Evolutionary conservation across 1,139 yeast species (phyloP).

Genomic region (Pichia norvegensis): DNA sequence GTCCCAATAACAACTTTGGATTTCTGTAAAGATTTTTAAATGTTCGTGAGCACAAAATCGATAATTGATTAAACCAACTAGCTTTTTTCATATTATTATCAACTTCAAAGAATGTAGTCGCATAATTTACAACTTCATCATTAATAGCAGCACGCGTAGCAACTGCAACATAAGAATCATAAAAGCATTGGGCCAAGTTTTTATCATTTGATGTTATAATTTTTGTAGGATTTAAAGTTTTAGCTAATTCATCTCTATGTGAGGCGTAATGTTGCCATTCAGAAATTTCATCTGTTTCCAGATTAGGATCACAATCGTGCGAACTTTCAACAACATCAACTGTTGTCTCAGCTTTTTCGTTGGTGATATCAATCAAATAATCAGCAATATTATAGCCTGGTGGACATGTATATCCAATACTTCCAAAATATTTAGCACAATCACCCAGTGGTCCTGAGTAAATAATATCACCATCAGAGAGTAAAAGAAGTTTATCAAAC

Average conservation of each 20-base stretch:
- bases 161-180: slow-evolving; percentile 24
- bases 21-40: slow-evolving; percentile 89
- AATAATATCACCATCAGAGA: slow-evolving; percentile 79
- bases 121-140: slow-evolving; percentile 13
- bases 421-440: slow-evolving; percentile 65
- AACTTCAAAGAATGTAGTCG: slow-evolving; percentile 28
- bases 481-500: slow-evolving; percentile 71
- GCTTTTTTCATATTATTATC: slow-evolving; percentile 42
- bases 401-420: slow-evolving; percentile 78
- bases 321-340: slow-evolving; percentile 24
- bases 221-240: slow-evolving; percentile 16
- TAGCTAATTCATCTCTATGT: slow-evolving; percentile 65
- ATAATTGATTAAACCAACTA: slow-evolving; percentile 51
- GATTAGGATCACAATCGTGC: slow-evolving; percentile 34
- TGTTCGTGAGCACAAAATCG: slow-evolving; percentile 71
- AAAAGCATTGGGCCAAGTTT: slow-evolving; percentile 21
- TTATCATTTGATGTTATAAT: slow-evolving; percentile 11
- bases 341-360: slow-evolving; percentile 38
- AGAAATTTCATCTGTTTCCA: slow-evolving; percentile 52
- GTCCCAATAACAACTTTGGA: slow-evolving; percentile 76
- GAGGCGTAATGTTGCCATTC: slow-evolving; percentile 88
- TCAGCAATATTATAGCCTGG: slow-evolving; percentile 90
- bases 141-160: slow-evolving; percentile 29
- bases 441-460: slow-evolving; percentile 78
- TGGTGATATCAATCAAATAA: slow-evolving; percentile 82